A percentile compares a stretch with the other conserved stretches of the same genome.
Conservation (phyloP, 805 yeast species). For the Kodamaea kakaduensis region DNA sequence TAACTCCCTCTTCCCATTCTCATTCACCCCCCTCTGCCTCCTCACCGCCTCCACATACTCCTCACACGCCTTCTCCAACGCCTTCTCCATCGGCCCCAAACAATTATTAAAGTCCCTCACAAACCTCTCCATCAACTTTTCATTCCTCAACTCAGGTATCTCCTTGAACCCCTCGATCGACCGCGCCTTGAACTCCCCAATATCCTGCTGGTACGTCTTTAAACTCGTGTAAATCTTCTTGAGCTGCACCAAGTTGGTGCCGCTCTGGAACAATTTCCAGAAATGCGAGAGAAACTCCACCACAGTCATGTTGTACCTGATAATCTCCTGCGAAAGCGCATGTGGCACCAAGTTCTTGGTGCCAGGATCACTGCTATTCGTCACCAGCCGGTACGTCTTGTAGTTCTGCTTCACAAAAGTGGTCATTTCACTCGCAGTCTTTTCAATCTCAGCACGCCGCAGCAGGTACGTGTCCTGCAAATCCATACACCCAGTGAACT, state of each 20-base stretch:
- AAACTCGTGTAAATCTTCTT: conserved; percentile 35
- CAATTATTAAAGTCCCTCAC: conserved; percentile 30
- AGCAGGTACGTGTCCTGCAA: conserved; percentile 27
- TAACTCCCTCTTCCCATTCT: conserved; percentile 29
- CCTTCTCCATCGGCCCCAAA: conserved; percentile 27
- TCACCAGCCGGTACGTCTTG: conserved; percentile 45
- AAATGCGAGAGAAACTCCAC: conserved; percentile 42
- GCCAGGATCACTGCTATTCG: conserved; percentile 14
- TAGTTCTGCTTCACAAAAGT: conserved; percentile 49
- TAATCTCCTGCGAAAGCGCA: conserved; percentile 28
- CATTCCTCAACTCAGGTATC: conserved; percentile 21
- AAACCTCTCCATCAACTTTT: conserved; percentile 31
- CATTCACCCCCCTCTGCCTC: conserved; percentile 19
- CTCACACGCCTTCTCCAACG: conserved; percentile 31
- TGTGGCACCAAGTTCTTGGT: conserved; percentile 33
- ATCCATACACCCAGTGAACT: conserved; percentile 17
- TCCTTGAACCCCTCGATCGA: conserved; percentile 13
- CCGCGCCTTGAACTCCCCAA: conserved; percentile 25
- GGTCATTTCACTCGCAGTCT: conserved; percentile 43
- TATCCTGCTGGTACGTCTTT: conserved; percentile 30
- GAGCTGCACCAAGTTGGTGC: conserved; percentile 35
- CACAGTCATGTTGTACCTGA: conserved; percentile 36
- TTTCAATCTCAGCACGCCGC: conserved; percentile 34
- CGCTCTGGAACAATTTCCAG: conserved; percentile 37
- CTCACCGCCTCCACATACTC: conserved; percentile 32